Evolutionary conservation across 305 asterid species (phyloP), one percentile per base, ranked within the genome.

Genomic region (Fraxinus platypoda): DNA sequence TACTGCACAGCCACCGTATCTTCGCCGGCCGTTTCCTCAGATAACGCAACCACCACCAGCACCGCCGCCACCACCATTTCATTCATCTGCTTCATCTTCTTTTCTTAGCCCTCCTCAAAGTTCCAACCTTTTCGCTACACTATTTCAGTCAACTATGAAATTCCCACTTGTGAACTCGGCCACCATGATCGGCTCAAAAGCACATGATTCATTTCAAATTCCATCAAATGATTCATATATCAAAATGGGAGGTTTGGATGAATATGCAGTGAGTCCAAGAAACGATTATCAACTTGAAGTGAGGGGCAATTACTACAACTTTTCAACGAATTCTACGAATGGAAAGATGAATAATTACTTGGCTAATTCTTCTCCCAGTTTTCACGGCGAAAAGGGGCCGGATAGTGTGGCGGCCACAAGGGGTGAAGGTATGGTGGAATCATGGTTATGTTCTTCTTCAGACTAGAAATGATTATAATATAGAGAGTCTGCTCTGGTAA

Each of bases 351-450:
- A 78, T 43, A 43, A 43, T 74, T 85, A 81, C 78, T 70, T 77
- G 19, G 38, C 84, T 17, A 33, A 83, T 5, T 30, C 86, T 23
- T 75, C 87, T 0, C 74, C 89, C 26, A 77, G 38, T 75, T 86
- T 79, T 73, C 81, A 81, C 66, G 84, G 86, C 25, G 89, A 87
- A 8, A 86, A 85, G 52, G 85, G 78, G 84, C 79, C 83, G 78
- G 92, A 87, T 26, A 89, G 73, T 74, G 86, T 41, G 4, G 74
- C 74, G 8, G 79, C 43, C 28, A 74, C 68, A 54, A 81, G 91
- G 33, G 91, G 92, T 8, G 92, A 84, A 88, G 97, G 94, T 84
- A 89, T 81, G 93, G 85, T 84, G 87, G 97, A 92, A 81, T 87
- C 94, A 71, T 93, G 94, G 96, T 80, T 93, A 83, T 81, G 88